Evolutionary conservation across 441 rosid species (phyloP).

Genomic region (Eruca vesicaria): DNA sequence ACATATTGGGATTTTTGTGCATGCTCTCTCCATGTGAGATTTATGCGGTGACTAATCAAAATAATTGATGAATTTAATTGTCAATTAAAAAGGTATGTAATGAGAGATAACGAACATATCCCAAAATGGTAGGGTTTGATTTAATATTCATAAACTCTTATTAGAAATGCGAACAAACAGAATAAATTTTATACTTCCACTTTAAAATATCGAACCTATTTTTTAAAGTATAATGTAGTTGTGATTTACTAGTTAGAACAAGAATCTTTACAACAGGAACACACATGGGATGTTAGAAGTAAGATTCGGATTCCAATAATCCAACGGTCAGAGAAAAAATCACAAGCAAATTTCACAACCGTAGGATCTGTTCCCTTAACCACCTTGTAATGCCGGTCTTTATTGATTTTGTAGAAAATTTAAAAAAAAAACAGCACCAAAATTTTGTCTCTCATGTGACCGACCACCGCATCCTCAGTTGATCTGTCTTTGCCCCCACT

Average conservation of each 20-base stretch:
- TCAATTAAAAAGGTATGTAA: not conserved
- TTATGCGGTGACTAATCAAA: slow-evolving; percentile 16
- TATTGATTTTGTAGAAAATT: not conserved
- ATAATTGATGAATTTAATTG: not conserved
- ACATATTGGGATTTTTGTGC: not conserved
- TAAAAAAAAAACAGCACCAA: slow-evolving; percentile 29
- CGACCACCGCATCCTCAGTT: slow-evolving; percentile 38
- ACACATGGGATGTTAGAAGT: slow-evolving; percentile 35
- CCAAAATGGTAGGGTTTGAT: slow-evolving; percentile 26
- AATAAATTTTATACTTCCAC: not conserved
- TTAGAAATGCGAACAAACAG: slow-evolving; percentile 12
- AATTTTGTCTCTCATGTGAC: slow-evolving; percentile 38
- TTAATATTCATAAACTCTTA: slow-evolving; percentile 17
- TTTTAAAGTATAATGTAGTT: not conserved
- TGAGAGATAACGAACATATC: slow-evolving; percentile 27
- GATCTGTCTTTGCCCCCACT: slow-evolving; percentile 39
- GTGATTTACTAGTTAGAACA: slow-evolving; percentile 27
- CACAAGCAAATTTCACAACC: slow-evolving; percentile 17
- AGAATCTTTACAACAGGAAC: slow-evolving; percentile 12
- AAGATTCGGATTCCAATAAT: slow-evolving; percentile 24
- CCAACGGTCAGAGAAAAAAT: slow-evolving; percentile 26
- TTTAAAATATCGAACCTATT: not conserved
- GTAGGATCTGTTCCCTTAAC: slow-evolving; percentile 42
- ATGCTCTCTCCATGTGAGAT: slow-evolving; percentile 16
- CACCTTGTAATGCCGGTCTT: slow-evolving; percentile 39